Evolutionary conservation across 345 rosid genomes (phyloP).

Genomic region (Nephelium lappaceum): DNA sequence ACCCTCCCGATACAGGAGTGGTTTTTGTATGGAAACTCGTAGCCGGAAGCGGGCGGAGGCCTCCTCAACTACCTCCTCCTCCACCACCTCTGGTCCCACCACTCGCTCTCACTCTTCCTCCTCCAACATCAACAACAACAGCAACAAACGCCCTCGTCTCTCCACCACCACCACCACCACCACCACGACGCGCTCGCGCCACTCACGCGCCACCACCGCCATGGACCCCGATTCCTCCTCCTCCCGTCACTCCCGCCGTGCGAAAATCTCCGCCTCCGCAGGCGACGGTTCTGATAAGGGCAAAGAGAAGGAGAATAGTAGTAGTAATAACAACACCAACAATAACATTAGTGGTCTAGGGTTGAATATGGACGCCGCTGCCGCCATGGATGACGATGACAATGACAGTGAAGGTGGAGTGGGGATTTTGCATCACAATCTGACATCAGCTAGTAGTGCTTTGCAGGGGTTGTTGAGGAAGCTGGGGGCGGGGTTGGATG

Average conservation of each 20-base stretch:
- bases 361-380: constrained; percentile 58
- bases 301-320: constrained; percentile 91
- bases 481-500: constrained; percentile 97
- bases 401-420: constrained; percentile 86
- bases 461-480: constrained; percentile 88
- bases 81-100: constrained; percentile 85
- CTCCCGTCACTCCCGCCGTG: constrained; percentile 74
- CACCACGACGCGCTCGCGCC: constrained; percentile 47
- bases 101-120: constrained; percentile 62
- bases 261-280: constrained; percentile 37
- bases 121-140: constrained; percentile 3
- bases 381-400: constrained; percentile 70
- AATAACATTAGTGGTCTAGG: constrained; percentile 39
- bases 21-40: constrained; percentile 99
- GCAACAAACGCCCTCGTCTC: constrained; percentile 4
- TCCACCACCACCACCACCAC: constrained; percentile 18
- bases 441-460: constrained; percentile 94
- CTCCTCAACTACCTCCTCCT: constrained; percentile 95
- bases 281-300: constrained; percentile 70
- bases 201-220: constrained; percentile 35
- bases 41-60: constrained; percentile 99
- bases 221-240: constrained; percentile 94
- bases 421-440: constrained; percentile 80
- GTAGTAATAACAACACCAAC: constrained; percentile 26
- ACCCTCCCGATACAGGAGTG: constrained; percentile 39